Evolutionary conservation across 1,284 basidiomycete genomes (phyloP).

Genomic region (Megacollybia platyphylla): DNA sequence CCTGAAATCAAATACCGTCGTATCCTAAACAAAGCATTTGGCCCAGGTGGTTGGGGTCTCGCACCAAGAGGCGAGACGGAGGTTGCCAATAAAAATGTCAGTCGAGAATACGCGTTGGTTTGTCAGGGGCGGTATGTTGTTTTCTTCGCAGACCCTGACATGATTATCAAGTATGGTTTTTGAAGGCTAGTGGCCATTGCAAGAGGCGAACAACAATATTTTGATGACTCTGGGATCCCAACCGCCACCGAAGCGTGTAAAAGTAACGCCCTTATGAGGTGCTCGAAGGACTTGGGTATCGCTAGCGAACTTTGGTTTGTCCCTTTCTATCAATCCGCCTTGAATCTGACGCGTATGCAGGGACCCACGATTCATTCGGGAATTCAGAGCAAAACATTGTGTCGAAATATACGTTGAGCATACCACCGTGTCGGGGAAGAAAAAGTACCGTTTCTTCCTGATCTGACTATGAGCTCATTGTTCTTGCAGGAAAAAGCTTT

Average conservation of each 20-base stretch:
- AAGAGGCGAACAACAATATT: constrained; percentile 95
- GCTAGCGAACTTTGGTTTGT: constrained; percentile 90
- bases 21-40: constrained; percentile 88
- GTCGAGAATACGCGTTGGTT: constrained; percentile 89
- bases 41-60: constrained; percentile 94
- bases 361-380: constrained; percentile 93
- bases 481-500: constrained; percentile 67
- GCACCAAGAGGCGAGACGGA: constrained; percentile 90
- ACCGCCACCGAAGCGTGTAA: constrained; percentile 95
- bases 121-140: constrained; percentile 73
- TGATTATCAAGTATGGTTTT: not conserved
- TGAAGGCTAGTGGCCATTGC: constrained; percentile 80
- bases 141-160: not conserved
- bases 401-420: constrained; percentile 83
- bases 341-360: constrained; percentile 20
- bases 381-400: constrained; percentile 82
- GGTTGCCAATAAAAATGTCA: constrained; percentile 82
- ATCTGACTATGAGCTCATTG: not conserved
- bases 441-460: constrained; percentile 52
- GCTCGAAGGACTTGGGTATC: constrained; percentile 94
- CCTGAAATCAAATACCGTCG: constrained; percentile 99
- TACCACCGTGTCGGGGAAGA: constrained; percentile 50
- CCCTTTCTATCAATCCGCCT: not conserved
- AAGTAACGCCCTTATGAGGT: constrained; percentile 95
- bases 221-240: constrained; percentile 82